Base-by-base conservation (phyloP, 2,329 filamentous ascomycete species). In the Colletotrichum ledebouriae region DNA sequence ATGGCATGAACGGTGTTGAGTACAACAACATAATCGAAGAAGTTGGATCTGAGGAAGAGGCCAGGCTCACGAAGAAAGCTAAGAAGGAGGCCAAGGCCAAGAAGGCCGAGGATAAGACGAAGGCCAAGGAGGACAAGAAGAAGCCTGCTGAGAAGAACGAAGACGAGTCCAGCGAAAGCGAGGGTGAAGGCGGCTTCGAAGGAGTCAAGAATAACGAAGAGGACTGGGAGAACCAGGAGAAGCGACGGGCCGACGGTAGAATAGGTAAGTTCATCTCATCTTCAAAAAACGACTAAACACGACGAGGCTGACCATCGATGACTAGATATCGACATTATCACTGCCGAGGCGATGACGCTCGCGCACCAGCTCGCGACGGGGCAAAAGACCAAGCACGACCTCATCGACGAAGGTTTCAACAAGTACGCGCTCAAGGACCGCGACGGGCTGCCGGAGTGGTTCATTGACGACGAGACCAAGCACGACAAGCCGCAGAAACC, bases 291-390 rank as follows among this genome's bases (percentile, higher is more conserved):
- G 6, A 29, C 7, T 6, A 29, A 29, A 29, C 29, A 52, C 20
- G 15, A 33, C 17, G 5, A 6, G 6, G n/a, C 75, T 77, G 73
- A 75, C 61, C 29, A 52, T 63, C 25, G 33, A 49, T 3, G 15
- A 1, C 77, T 80, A 86, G 94, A 98, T 77, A 97, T 99, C 80
- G 94, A 98, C 78, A 98, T 99, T 75, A 97, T 98, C 76, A 99
- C 96, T n/a, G 96, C 94, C 5, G 96, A 99, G 84, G 96, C 97
- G 71, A 99, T 99, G 96, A 97, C 95, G 0, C 86, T 99, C 15
- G 97, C 96, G 0, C 96, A 98, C 72, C 89, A 94, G 76, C 90
- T 99, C 67, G 96, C 94, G 3, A 94, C 92, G 0, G 95, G 95
- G 50, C 87, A 95, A 77, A 94, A 91, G 79, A 92, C 90, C 0